Percentiles rank a stretch among this genome's conserved stretches.
These are phyloP conservation scores for Lumnitzera littorea DNA, from an alignment of 345 rosid genomes.

Conservation along the genomic window DNA sequence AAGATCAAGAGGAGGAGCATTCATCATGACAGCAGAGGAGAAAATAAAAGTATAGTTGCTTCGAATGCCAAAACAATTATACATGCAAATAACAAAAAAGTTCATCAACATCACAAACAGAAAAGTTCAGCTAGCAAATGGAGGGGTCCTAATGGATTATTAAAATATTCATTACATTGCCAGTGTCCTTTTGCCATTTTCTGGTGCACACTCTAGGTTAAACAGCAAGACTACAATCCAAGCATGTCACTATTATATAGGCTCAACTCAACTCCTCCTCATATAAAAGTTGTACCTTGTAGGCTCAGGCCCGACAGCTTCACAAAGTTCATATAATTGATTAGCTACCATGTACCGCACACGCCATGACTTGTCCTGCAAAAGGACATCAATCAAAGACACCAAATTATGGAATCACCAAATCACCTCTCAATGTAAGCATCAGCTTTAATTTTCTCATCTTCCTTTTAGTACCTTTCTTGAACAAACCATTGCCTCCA, in stretches of 20 bases:
- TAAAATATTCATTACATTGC: too few species aligned
- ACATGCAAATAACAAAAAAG: not conserved
- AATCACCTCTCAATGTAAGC: too few species aligned
- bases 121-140: not conserved
- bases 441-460: not conserved
- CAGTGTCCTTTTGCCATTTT: too few species aligned
- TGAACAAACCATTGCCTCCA: too few species aligned
- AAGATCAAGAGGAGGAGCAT: too few species aligned
- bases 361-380: slow-evolving; percentile 98
- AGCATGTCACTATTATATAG: slow-evolving; percentile 2
- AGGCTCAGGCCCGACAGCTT: slow-evolving; percentile 92
- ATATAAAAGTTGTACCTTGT: slow-evolving; percentile 50
- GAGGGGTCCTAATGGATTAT: too few species aligned
- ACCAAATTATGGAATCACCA: not conserved
- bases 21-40: not conserved
- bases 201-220: not conserved
- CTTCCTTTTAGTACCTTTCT: too few species aligned
- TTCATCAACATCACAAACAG: not conserved
- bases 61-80: not conserved
- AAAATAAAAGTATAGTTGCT: not conserved
- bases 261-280: not conserved
- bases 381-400: slow-evolving; percentile 2
- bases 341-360: slow-evolving; percentile 97
- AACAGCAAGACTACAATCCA: not conserved
- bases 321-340: slow-evolving; percentile 93